Evolutionary conservation across 768 basidiomycete species (phyloP), one percentile per base, ranked within the genome.

Genomic region (Mycena albidolilacea): DNA sequence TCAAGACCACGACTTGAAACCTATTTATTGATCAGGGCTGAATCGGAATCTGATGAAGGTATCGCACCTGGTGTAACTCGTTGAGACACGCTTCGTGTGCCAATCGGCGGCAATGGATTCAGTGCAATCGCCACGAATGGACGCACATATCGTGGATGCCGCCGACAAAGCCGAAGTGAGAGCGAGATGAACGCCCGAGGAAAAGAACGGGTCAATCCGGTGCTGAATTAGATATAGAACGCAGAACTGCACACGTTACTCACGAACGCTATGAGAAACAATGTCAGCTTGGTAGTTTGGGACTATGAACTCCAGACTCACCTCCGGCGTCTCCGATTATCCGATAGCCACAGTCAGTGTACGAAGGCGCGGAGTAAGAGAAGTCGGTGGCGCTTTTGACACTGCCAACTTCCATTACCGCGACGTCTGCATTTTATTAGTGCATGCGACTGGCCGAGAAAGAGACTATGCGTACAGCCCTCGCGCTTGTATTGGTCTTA

Each of bases 311-410:
- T 19, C 12, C 17, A 44, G 46, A 77, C 83, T 75, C 71, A 91
- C 91, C 89, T 75, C 90, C 91, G 12, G 91, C 91, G 77, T 93
- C 91, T 8, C 91, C 91, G n/a, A 90, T 77, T 62, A 93, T 90
- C 59, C 91, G 85, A 77, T 87, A 92, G 11, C 84, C 82, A 39
- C 80, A 77, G 3, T 90, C 90, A 14, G 87, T 89, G 74, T 92
- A 92, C 0, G 80, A 82, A 39, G 85, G 81, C 15, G 91, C 89
- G 7, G 91, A 91, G 78, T 92, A 92, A 75, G 90, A 91, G 70
- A 88, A 92, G 80, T 92, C 90, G 23, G 85, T 84, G 15, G 90
- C 89, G 62, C 84, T 90, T 74, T 85, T 86, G 67, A 92, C 85
- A 55, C 82, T 86, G 57, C 83, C 85, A 59, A 82, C 78, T 35